Evolutionary conservation across 148 eudicot species (phyloP).

Genomic region (Silene conica): DNA sequence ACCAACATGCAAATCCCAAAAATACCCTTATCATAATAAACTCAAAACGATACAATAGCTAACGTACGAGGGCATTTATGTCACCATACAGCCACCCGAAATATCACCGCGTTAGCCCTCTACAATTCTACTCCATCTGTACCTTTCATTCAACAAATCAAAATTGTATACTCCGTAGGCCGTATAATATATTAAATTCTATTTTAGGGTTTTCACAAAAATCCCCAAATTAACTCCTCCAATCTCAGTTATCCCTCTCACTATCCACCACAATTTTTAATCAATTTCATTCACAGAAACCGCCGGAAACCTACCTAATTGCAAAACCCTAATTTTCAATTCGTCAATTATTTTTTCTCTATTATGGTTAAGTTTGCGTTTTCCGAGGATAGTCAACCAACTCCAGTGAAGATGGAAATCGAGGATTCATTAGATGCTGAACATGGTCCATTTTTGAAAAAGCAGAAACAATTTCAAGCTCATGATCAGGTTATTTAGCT

Average conservation of each 20-base stretch:
- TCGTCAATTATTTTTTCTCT: conserved; percentile 8
- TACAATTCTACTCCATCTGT: too few relatives aligned
- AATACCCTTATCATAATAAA: too few relatives aligned
- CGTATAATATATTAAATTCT: conserved; percentile 9
- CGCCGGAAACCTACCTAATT: conserved; percentile 3
- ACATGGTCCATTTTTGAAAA: conserved; percentile 37
- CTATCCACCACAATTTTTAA: background rate
- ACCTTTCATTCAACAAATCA: too few relatives aligned
- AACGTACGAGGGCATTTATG: too few relatives aligned
- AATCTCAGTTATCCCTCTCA: background rate
- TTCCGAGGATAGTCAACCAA: conserved; percentile 22
- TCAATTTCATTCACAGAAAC: conserved; percentile 17
- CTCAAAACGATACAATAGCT: too few relatives aligned
- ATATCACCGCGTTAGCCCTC: too few relatives aligned
- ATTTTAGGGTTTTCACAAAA: conserved; percentile 29
- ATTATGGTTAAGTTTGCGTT: conserved; percentile 38
- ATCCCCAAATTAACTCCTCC: conserved; percentile 15
- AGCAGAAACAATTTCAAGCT: conserved; percentile 29
- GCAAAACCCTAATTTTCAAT: background rate
- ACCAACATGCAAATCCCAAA: too few relatives aligned
- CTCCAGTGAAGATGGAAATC: conserved; percentile 39
- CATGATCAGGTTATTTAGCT: conserved; percentile 28
- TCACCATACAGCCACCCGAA: too few relatives aligned
- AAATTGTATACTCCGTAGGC: too few relatives aligned
- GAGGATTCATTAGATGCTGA: conserved; percentile 44